Evolutionary conservation across 106 monocot genomes (phyloP), one percentile per base, ranked within the genome.

Genomic region (Apostasia shenzhenica): DNA sequence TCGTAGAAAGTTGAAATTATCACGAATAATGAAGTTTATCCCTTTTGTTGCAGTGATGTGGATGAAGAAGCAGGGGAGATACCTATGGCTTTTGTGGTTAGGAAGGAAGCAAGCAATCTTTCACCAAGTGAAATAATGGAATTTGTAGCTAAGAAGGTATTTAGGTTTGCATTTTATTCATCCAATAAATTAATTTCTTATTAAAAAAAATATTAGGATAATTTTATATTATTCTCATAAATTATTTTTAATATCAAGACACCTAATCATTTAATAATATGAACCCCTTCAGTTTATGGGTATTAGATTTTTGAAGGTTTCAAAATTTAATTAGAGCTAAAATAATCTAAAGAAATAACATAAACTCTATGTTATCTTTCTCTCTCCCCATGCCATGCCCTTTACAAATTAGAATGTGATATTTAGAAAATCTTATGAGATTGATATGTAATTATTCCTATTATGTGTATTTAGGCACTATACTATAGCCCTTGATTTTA

Each of bases 81-180:
- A 72, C 91, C 91, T 5, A 87, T 91, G 12, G 91, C 91, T 46
- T 91, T 87, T 68, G 72, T 91, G 52, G 91, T 91, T 26, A 70
- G 80, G 54, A 81, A 59, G 11, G 12, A 52, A 40, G 81, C 84
- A 61, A 75, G 81, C 63, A 13, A 45, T 14, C 79, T 91, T 55
- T 79, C 87, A 9, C 71, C 81, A 63, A 26, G 37, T 8, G 56
- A 82, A 47, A 79, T 91, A 1, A 84, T 91, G 39, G 69, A 84
- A 10, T 82, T 80, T 75, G 79, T 87, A 41, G 77, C 79, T 61
- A 84, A 91, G 52, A 76, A 82, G 91, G 91, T 87, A 73, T 75
- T 43, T 63, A 26, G 26, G n/a, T n/a, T n/a, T n/a, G n/a, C n/a
- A n/a, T n/a, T n/a, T n/a, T n/a, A n/a, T n/a, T n/a, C n/a, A n/a